Conservation (phyloP, 1,284 basidiomycete genomes). For the Ceratobasidium theobromae region DNA sequence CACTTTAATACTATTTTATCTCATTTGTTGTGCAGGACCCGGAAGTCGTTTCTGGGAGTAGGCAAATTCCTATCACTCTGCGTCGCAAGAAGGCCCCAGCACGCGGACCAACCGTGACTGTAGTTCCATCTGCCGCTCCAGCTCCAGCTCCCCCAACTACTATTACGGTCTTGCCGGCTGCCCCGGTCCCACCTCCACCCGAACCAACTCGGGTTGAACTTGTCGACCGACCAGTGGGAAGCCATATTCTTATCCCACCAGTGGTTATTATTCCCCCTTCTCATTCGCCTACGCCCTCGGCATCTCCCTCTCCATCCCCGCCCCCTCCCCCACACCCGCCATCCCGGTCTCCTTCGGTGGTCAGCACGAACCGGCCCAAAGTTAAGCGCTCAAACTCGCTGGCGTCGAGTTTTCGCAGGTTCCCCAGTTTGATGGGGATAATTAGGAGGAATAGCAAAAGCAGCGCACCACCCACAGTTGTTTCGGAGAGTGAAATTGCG, state of each 20-base stretch:
- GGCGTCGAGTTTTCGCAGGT: conserved; percentile 2
- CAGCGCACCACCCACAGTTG: neutral
- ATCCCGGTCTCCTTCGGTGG: neutral
- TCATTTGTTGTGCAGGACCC: conserved; percentile 16
- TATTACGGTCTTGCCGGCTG: neutral
- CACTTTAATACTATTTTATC: neutral
- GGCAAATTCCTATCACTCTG: conserved; percentile 12
- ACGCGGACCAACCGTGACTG: neutral
- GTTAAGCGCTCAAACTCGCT: conserved; percentile 18
- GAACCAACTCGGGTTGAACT: conserved; percentile 19
- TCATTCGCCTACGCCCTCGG: neutral
- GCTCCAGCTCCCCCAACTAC: neutral
- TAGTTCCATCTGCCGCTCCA: neutral
- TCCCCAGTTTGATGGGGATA: conserved; percentile 15
- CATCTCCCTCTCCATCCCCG: neutral
- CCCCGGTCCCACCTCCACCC: neutral
- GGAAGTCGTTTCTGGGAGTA: conserved; percentile 2
- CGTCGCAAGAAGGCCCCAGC: conserved; percentile 13
- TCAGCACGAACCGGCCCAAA: neutral
- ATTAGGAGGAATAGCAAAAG: conserved; percentile 1
- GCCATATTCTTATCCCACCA: neutral
- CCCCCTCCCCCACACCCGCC: neutral
- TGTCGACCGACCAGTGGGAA: conserved; percentile 8
- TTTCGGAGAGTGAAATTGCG: neutral
- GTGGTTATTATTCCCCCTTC: neutral